Percentiles rank a stretch among this genome's conserved stretches.
phyloP scores from a whole-genome alignment of 2,329 filamentous ascomycete genomes.

The Aspergillus tubingensis region DNA sequence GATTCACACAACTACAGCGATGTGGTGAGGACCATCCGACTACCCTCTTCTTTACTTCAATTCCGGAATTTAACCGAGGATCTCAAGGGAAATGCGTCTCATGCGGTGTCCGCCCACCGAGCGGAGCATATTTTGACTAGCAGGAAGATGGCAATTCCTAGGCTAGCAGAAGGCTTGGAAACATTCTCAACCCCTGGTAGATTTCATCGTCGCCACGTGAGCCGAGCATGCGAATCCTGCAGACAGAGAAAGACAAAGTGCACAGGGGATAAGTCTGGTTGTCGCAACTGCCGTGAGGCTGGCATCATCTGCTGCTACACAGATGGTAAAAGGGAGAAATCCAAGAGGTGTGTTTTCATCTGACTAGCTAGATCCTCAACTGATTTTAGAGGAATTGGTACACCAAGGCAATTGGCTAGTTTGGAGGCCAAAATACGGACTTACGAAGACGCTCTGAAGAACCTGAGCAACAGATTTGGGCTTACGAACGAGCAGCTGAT shows the following conservation, averaged over 20 bases:
- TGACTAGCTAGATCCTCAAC: background rate
- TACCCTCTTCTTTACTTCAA: background rate
- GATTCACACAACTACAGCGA: background rate
- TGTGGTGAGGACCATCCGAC: background rate
- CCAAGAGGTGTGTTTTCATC: conserved; percentile 40
- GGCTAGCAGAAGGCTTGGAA: conserved; percentile 37
- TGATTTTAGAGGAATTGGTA: background rate
- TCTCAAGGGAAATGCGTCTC: conserved; percentile 28
- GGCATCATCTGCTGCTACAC: conserved; percentile 49
- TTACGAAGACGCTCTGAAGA: conserved; percentile 43
- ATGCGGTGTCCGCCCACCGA: conserved; percentile 26
- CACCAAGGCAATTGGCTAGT: conserved; percentile 42
- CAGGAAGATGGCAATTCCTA: conserved; percentile 41
- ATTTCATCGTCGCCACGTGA: conserved; percentile 41
- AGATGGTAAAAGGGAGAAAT: conserved; percentile 49
- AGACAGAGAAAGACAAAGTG: conserved; percentile 50
- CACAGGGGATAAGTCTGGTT: conserved; percentile 47
- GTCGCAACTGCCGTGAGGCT: conserved; percentile 47
- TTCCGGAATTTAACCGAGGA: background rate
- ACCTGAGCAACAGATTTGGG: conserved; percentile 38
- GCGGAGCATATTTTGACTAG: conserved; percentile 20
- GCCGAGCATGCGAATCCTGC: conserved; percentile 49
- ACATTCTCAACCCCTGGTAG: conserved; percentile 36
- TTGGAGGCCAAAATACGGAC: conserved; percentile 45
- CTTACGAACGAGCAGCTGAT: conserved; percentile 41